Conservation (phyloP, 2,329 filamentous ascomycete species). For the Aspergillus latus region DNA sequence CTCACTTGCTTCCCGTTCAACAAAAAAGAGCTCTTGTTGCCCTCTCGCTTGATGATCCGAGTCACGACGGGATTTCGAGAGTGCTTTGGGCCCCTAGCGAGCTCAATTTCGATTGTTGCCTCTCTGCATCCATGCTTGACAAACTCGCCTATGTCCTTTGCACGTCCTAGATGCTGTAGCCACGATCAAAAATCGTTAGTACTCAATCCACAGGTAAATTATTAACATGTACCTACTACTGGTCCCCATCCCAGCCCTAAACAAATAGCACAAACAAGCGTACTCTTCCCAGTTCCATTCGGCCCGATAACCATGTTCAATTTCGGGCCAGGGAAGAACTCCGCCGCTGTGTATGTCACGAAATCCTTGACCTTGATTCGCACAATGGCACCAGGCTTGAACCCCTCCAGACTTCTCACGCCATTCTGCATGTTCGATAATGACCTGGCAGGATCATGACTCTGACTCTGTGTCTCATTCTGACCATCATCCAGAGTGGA, state of each 20-base stretch:
- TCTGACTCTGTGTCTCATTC: neutral
- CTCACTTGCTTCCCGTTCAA: constrained; percentile 65
- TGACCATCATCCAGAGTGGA: neutral
- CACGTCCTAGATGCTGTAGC: constrained; percentile 71
- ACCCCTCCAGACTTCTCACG: constrained; percentile 23
- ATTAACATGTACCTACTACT: constrained; percentile 43
- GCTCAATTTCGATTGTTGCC: constrained; percentile 86
- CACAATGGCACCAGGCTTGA: constrained; percentile 75
- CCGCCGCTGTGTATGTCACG: constrained; percentile 89
- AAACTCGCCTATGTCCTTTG: constrained; percentile 81
- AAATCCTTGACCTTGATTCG: constrained; percentile 85
- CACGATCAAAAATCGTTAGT: neutral
- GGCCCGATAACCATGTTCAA: constrained; percentile 98
- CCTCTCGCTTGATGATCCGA: constrained; percentile 75
- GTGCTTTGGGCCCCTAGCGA: constrained; percentile 61
- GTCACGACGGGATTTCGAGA: constrained; percentile 69
- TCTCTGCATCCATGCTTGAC: constrained; percentile 82
- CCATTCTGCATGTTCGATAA: constrained; percentile 4
- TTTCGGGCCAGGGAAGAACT: constrained; percentile 87
- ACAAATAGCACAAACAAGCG: constrained; percentile 94
- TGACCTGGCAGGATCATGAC: neutral
- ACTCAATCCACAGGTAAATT: neutral
- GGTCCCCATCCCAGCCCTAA: constrained; percentile 83
- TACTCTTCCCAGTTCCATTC: constrained; percentile 98
- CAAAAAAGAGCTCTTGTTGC: constrained; percentile 76